Base-by-base conservation (phyloP, 1,139 yeast species). In the Suhomyces taliae region DNA sequence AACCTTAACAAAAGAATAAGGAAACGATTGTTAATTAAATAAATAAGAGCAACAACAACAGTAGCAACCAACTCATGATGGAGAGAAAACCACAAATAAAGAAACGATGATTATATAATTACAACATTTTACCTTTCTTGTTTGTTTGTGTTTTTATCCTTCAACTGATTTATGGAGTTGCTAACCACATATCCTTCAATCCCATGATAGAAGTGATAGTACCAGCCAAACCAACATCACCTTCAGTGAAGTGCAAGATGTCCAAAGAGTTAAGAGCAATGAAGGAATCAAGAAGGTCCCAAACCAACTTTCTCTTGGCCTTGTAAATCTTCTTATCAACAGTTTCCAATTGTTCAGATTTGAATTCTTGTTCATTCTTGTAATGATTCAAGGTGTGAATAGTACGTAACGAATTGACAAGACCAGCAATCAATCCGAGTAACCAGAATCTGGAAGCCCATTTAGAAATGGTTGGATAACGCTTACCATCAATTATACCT, bases 161-260 rank as follows among this genome's bases (percentile, higher is more conserved):
- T 19, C 6, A 19, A 19, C 24, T 4, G 6, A 7, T 5, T 29
- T 29, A 29, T 29, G 32, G 34, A 9, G 68, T 64, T 37, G 72
- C 58, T 29, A 56, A 69, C 93, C 93, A 91, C 54, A 87, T 70
- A 58, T 88, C 90, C 61, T 77, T 79, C 51, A 89, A 74, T 36
- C 96, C 97, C 69, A 90, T 73, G 47, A 85, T 52, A 37, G 96
- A 86, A 32, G 97, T 90, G 52, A 88, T 72, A 33, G 87, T 77
- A 65, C 98, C 98, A 40, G 95, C 91, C 53, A 85, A 72, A 43
- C 96, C 97, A 47, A 90, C 80, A 43, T 85, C 77, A 43, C 96
- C 95, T 58, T 91, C 97, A 63, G 85, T 83, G 58, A 79, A 74
- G 60, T 76, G 75, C 59, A 87, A 72, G 66, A 74, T 69, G 50